A percentile compares a stretch with the other conserved stretches of the same genome.
These are phyloP conservation scores for Cadophora luteo-olivacea DNA, from an alignment of 2,329 filamentous ascomycete genomes.

Conservation along the genomic window DNA sequence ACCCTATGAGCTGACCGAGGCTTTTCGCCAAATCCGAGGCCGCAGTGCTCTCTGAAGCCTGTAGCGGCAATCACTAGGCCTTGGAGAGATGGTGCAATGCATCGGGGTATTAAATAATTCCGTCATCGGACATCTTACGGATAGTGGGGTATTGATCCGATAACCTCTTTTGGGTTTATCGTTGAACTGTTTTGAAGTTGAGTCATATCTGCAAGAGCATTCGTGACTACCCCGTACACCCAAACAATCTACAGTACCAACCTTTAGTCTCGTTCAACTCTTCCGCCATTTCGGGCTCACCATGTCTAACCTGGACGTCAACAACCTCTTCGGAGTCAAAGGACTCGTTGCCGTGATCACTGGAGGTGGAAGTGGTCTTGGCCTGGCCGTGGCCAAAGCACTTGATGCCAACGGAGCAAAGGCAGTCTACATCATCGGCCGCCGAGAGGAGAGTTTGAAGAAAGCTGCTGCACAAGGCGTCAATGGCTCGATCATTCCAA, in stretches of 20 bases:
- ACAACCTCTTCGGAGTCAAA: conserved; percentile 60
- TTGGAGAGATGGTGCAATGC: conserved; percentile 3
- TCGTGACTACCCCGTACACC: not conserved
- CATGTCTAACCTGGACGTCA: conserved; percentile 22
- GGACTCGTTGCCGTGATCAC: conserved; percentile 64
- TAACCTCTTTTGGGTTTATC: not conserved
- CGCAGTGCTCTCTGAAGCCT: not conserved
- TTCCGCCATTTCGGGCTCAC: not conserved
- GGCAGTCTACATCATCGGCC: conserved; percentile 62
- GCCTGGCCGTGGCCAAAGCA: conserved; percentile 61
- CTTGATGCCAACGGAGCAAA: conserved; percentile 60
- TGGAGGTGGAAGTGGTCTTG: conserved; percentile 65
- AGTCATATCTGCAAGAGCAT: not conserved
- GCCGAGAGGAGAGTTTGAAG: conserved; percentile 55
- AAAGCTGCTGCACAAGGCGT: conserved; percentile 48
- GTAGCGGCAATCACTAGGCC: not conserved
- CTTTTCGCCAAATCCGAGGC: not conserved
- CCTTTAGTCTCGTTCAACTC: not conserved
- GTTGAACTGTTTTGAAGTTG: too few relatives aligned
- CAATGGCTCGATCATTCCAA: conserved; percentile 36
- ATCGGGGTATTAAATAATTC: not conserved
- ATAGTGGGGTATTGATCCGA: conserved; percentile 1
- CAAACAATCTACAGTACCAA: too few relatives aligned
- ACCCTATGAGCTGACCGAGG: not conserved
- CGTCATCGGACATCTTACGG: not conserved